Evolutionary conservation across 129 eudicot species (phyloP), one percentile per base, ranked within the genome.

Genomic region (Helianthus annuus): DNA sequence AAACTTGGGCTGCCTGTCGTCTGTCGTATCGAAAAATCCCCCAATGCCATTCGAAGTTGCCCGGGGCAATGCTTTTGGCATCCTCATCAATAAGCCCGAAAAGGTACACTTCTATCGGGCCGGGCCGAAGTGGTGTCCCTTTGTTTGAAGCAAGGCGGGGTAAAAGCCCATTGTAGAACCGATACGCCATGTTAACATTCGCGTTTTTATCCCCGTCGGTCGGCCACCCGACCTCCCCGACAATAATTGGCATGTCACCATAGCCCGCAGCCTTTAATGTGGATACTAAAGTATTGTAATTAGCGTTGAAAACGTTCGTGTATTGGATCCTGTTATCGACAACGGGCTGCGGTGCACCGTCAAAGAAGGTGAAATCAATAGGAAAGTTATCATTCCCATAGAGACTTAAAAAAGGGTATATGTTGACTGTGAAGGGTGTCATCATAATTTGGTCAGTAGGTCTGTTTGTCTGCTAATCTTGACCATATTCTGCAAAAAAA

Each of bases 151-250:
- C 88, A 4, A 93, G 95, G 5, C 85, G 77, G 0, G 96, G 89
- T 61, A 93, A 51, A 39, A 93, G 97, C 55, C 98, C 98, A 13
- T 72, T 82, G 63, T 93, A 89, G 73, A 93, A 93, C 44, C 96
- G 81, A 39, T 69, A 36, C 6, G 98, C 98, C 64, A 56, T 65
- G 55, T 76, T 77, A 0, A 72, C n/a, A 3, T 89, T 93, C 3
- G 91, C 98, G 45, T 84, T 87, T 87, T 13, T 63, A 66, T 93
- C 98, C 0, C 98, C 98, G 12, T 89, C 90, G 0, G 98, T 92
- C 0, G 98, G 98, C 98, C 98, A 92, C 48, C 98, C 98, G 0
- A 93, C 95, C 62, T 93, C 98, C 40, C 98, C 98, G 1, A 93
- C 92, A 6, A 93, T 54, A 17, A 93, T 82, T 10, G 86, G 68